Base-by-base conservation (phyloP, 371 early-diverging fungal species). In the Basidiobolus meristosporus region DNA sequence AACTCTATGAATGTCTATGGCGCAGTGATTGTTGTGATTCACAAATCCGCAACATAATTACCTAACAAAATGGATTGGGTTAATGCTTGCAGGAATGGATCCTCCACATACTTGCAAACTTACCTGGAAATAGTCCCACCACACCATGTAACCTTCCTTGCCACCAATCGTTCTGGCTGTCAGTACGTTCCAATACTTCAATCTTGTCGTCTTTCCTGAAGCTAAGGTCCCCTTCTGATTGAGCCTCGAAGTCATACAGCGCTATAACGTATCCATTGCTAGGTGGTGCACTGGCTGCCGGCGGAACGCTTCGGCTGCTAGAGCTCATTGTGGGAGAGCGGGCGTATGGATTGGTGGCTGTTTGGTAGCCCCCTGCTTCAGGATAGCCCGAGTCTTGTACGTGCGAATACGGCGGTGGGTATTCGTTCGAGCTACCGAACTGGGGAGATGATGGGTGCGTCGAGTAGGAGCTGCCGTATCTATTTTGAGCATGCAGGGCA, bases 131-230 rank as follows among this genome's bases (percentile, higher is more conserved):
- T n/a, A n/a, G n/a, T n/a, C n/a, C n/a, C n/a, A n/a, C n/a, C n/a
- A n/a, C n/a, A n/a, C 72, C 77, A 19, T 72, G 60, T 20, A 64
- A 54, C 31, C 40, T 59, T 11, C 86, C 87, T 20, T 66, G 65
- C 87, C 87, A 84, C 87, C 86, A 85, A 50, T 78, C 78, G 43
- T 83, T 63, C 14, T 56, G 59, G 36, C 62, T 68, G 3, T 73
- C 71, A 1, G 74, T 71, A 31, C 65, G 62, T 40, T 73, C 60
- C 18, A 62, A 45, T 18, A 87, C 63, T 0, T 59, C 66, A 46
- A 87, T 82, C 9, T 77, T 44, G 50, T 85, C 84, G 12, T 75
- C 80, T 51, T 70, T 69, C 26, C 52, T 57, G 51, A 87, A 85
- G 18, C 61, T 52, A 30, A 87, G 49, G 46, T 87, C 86, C 15